Evolutionary conservation across 768 basidiomycete genomes (phyloP).

Genomic region (Boletus rubroflammeus): DNA sequence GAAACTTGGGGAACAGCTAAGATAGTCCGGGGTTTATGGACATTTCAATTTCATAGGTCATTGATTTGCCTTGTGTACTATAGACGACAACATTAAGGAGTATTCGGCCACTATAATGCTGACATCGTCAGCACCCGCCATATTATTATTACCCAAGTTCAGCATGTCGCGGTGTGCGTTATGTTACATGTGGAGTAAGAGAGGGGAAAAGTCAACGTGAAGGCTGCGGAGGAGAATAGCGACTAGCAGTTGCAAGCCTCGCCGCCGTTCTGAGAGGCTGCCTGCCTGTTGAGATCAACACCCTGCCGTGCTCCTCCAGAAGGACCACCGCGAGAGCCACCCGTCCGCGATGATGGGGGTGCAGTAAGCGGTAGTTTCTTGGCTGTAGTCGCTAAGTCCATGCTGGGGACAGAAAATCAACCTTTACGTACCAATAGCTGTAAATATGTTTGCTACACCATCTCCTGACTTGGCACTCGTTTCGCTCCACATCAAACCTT

Average conservation of each 20-base stretch:
- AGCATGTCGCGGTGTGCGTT: constrained; percentile 26
- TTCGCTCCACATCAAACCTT: constrained; percentile 91
- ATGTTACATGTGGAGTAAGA: constrained; percentile 30
- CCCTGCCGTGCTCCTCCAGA: constrained; percentile 52
- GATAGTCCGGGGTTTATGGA: neutral
- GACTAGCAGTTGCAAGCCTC: constrained; percentile 76
- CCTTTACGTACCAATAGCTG: constrained; percentile 66
- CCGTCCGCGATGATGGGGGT: constrained; percentile 59
- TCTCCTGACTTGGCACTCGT: constrained; percentile 89
- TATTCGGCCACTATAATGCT: neutral
- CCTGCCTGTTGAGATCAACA: constrained; percentile 79
- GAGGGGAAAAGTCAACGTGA: constrained; percentile 13
- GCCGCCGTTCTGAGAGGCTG: constrained; percentile 43
- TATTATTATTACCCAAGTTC: constrained; percentile 27
- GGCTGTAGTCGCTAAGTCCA: constrained; percentile 41
- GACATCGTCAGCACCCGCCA: constrained; percentile 4
- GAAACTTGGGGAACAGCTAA: neutral
- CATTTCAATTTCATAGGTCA: neutral
- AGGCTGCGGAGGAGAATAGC: constrained; percentile 5
- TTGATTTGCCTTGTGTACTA: neutral
- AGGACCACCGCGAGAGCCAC: constrained; percentile 48
- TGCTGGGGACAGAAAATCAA: neutral
- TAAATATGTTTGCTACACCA: constrained; percentile 83
- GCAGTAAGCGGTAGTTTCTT: constrained; percentile 87
- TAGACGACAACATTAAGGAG: neutral